These are phyloP conservation scores for Sporothrix euskadiensis DNA, from an alignment of 2,329 filamentous ascomycete species.

Conservation along the genomic window DNA sequence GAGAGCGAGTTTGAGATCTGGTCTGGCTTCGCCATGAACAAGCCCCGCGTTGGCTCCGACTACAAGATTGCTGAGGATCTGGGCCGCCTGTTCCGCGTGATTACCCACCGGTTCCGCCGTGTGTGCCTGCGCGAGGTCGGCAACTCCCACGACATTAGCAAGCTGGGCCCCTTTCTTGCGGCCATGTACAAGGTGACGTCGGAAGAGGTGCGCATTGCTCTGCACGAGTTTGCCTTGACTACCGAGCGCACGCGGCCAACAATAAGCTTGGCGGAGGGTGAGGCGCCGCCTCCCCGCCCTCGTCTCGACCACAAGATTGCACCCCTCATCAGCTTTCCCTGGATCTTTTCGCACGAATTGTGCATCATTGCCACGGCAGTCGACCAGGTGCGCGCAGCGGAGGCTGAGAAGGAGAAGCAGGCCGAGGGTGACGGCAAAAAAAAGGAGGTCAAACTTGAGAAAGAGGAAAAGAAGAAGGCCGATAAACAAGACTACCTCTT, in stretches of 20 bases:
- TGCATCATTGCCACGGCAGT: conserved; percentile 62
- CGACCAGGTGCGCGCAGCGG: not conserved
- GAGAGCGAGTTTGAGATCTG: conserved; percentile 88
- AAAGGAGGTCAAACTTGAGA: not conserved
- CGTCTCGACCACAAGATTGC: conserved; percentile 52
- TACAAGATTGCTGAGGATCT: conserved; percentile 89
- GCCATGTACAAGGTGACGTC: conserved; percentile 87
- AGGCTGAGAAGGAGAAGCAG: not conserved
- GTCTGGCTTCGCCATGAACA: conserved; percentile 78
- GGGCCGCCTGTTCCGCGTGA: conserved; percentile 62
- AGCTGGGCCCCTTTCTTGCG: conserved; percentile 71
- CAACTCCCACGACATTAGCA: conserved; percentile 53
- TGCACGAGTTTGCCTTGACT: conserved; percentile 47
- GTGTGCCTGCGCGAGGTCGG: conserved; percentile 67
- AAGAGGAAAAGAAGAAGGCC: not conserved
- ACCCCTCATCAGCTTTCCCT: conserved; percentile 91
- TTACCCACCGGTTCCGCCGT: conserved; percentile 69
- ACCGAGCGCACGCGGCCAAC: not conserved
- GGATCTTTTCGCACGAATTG: conserved; percentile 77
- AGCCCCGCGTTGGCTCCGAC: conserved; percentile 69
- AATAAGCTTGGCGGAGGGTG: conserved; percentile 31
- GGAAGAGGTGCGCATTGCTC: conserved; percentile 63
- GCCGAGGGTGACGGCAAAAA: no score
- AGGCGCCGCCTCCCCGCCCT: not conserved
- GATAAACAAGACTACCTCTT: not conserved